Base-by-base conservation (phyloP, 2,329 filamentous ascomycete species). In the Stagonosporopsis vannaccii region DNA sequence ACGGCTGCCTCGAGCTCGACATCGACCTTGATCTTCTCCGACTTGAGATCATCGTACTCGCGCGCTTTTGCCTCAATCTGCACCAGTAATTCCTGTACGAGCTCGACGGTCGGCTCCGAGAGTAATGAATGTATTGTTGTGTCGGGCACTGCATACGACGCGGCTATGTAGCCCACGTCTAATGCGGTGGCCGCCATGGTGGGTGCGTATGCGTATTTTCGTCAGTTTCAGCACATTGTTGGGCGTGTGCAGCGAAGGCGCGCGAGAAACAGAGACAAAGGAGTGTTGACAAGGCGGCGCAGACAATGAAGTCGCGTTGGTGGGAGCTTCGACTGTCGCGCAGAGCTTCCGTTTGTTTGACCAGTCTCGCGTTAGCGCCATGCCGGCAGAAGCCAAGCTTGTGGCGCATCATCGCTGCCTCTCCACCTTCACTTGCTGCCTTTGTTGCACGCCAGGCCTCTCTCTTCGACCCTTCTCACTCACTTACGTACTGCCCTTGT, bases 1-100 rank as follows among this genome's bases (percentile, higher is more conserved):
- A 97, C 89, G 17, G 89, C 90, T 76, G 92, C 95, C 75, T 99
- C 95, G 7, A 98, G 85, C 80, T 98, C 93, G 40, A 99, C 95
- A 69, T 97, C 92, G 41, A 91, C 81, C 65, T 91, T 89, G 40
- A 97, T 84, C 79, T 97, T 98, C 63, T 96, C 91, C 9, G 94
- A 89, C 67, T 89, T 91, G 36, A 97, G 79, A 35, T 87, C 85
- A 72, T 97, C 92, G 68, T 86, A 89, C 69, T 97, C 92, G 68
- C 88, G 90, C 32, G 91, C 92, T 75, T 95, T 97, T 26, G 81
- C 80, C 22, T 88, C 85, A 49, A 98, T 85, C 23, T 90, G 88
- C 60, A 86, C 82, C 36, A 99, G 84, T 48, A 99, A 82, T 37
- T 85, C 81, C 56, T 85, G 84, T 62, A 97, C 90, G 23, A 97